Percentiles rank a stretch among this genome's conserved stretches.
These are phyloP conservation scores for Taphrina betulina DNA, from an alignment of 1,139 yeast species.

Conservation along the genomic window DNA sequence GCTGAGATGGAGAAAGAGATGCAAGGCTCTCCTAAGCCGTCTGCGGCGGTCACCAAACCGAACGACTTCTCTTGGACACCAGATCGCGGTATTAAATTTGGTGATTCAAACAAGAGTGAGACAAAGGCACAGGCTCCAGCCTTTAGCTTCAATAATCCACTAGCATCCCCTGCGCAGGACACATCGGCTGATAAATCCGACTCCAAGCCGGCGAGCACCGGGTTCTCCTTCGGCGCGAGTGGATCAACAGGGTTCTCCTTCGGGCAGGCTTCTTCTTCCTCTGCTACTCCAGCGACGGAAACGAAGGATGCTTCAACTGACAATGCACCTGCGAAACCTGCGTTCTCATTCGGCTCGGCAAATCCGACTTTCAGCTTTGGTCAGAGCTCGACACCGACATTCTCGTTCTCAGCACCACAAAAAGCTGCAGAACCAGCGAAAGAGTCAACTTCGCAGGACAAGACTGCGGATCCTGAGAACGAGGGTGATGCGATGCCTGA, in stretches of 20 bases:
- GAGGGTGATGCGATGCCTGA: slow-evolving; percentile 25
- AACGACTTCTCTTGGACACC: slow-evolving; percentile 43
- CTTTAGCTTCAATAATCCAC: slow-evolving; percentile 32
- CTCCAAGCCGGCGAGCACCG: slow-evolving; percentile 6
- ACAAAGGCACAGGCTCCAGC: slow-evolving; percentile 36
- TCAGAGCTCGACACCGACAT: slow-evolving; percentile 14
- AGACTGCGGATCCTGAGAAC: slow-evolving; percentile 36
- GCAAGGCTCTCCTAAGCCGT: slow-evolving; percentile 4
- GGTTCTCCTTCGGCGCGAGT: slow-evolving; percentile 12
- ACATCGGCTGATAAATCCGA: background rate
- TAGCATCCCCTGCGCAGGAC: slow-evolving; percentile 24
- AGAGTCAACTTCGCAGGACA: background rate
- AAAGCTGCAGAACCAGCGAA: slow-evolving; percentile 15
- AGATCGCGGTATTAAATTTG: slow-evolving; percentile 45
- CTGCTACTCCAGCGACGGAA: background rate
- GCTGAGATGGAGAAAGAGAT: background rate
- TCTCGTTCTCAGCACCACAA: slow-evolving; percentile 8
- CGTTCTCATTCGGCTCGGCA: slow-evolving; percentile 15
- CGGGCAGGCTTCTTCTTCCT: slow-evolving; percentile 2
- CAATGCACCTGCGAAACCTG: slow-evolving; percentile 3
- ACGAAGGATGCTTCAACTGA: background rate
- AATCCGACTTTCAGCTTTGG: slow-evolving; percentile 17
- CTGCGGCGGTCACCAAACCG: background rate
- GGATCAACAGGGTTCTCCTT: slow-evolving; percentile 16
- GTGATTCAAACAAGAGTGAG: slow-evolving; percentile 33